Base-by-base conservation (phyloP, 2,329 filamentous ascomycete genomes). In the Fusarium proliferatum region DNA sequence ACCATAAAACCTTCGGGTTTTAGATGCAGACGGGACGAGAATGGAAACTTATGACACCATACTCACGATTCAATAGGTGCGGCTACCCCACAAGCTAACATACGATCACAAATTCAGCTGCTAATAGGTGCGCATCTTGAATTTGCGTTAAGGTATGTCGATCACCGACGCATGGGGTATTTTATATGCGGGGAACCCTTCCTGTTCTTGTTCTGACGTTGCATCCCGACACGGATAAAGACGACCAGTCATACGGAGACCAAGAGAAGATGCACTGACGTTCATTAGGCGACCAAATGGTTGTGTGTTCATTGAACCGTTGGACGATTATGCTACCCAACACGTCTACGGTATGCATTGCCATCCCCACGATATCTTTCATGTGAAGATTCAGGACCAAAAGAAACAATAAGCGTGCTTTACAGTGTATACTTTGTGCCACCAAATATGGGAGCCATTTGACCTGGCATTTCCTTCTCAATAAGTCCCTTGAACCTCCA, bases 141-240 rank as follows among this genome's bases (percentile, higher is more conserved):
- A 2, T 10, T 36, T 57, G 19, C 16, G 8, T 61, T 36, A 48
- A 60, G 55, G 23, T 36, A 39, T 41, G 53, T 36, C 45, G 42
- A 63, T 63, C 55, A 28, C 39, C 13, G 23, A 19, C 43, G 28
- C 21, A 58, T 48, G n/a, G 21, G 55, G 42, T 17, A 33, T 13
- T 41, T 23, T 30, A 9, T 23, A 15, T 61, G 61, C 61, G 61
- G 61, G 53, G 61, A 63, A 63, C 61, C 61, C 30, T 16, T n/a
- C 33, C 2, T 28, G 19, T 39, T 53, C 6, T 16, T 26, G 17
- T 16, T 53, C 26, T 53, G 34, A 39, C 34, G 51, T 39, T 53
- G 8, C 51, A 53, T 53, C 51, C 51, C 34, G 34, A 28, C 21
- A 53, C 34, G n/a, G 49, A 10, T 10, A 13, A 34, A 19, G 49